Evolutionary conservation across 148 eudicot species (phyloP), one percentile per base, ranked within the genome.

Genomic region (Fagopyrum tataricum): DNA sequence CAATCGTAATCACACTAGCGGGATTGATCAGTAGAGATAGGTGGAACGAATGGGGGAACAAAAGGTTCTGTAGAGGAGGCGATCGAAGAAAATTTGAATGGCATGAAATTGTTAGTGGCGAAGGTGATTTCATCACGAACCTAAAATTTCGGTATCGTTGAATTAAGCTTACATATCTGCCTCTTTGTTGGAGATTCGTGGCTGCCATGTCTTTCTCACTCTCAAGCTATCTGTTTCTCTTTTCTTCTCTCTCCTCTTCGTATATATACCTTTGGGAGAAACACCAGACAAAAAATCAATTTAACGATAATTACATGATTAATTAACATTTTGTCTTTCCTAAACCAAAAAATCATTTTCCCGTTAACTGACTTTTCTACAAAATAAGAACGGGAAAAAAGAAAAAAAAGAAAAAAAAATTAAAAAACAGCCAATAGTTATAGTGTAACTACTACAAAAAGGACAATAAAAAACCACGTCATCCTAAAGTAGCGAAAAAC

Each of bases 61-160:
- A 44, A 47, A 71, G 8, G 59, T 49, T 10, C 41, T 26, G 74
- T 7, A 71, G 47, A 61, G 37, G 23, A 41, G 21, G 48, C 44
- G 39, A 71, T 44, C 24, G 73, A 46, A 26, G 31, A 56, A 71
- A 13, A 23, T 71, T 72, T 31, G 55, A 46, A 72, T 23, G 59
- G 72, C 31, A 3, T 43, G 13, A 8, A 21, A 61, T 47, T 71
- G 52, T 44, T n/a, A 18, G 72, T 47, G 72, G 72, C 37, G 18
- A 68, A 14, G 77, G 56, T 74, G 40, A 61, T 9, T 64, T 56
- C 52, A 51, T 67, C 23, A 68, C 39, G 64, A 74, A 15, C 79
- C 87, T 81, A 47, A 9, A 78, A 71, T 31, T 20, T 76, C 80
- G 87, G 82, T 61, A 79, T 41, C 75, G 80, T 77, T 79, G 76